Conservation (phyloP, 1,139 yeast species). For the Schwanniomyces etchellsii region DNA sequence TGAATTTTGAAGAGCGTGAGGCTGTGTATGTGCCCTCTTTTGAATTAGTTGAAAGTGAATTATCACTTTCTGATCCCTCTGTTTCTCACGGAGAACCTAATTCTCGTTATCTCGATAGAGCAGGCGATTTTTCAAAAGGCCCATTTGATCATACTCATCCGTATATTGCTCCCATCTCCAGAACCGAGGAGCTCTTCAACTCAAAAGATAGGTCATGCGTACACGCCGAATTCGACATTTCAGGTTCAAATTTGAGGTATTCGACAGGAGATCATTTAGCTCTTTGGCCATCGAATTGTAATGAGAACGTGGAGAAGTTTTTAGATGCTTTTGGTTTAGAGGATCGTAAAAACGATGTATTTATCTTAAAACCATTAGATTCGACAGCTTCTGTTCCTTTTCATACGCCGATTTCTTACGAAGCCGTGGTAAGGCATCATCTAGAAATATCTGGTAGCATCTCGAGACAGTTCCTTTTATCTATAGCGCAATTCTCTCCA, state of each 20-base stretch:
- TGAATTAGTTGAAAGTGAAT: slow-evolving; percentile 33
- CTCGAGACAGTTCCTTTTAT: slow-evolving; percentile 78
- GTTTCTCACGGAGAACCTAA: slow-evolving; percentile 88
- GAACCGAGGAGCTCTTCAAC: slow-evolving; percentile 66
- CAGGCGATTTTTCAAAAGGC: slow-evolving; percentile 48
- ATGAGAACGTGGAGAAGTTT: slow-evolving; percentile 65
- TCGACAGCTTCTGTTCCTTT: slow-evolving; percentile 68
- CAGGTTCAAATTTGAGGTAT: slow-evolving; percentile 71
- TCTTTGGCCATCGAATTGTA: slow-evolving; percentile 86
- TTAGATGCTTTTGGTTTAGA: slow-evolving; percentile 57
- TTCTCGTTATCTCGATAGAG: slow-evolving; percentile 44
- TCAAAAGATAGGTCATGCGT: slow-evolving; percentile 71
- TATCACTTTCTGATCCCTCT: slow-evolving; percentile 23
- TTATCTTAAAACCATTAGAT: slow-evolving; percentile 68
- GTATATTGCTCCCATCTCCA: slow-evolving; percentile 62
- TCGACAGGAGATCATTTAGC: slow-evolving; percentile 96
- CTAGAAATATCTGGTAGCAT: slow-evolving; percentile 91
- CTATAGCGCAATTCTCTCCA: slow-evolving; percentile 85
- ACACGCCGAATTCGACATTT: slow-evolving; percentile 83
- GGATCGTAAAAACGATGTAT: slow-evolving; percentile 48
- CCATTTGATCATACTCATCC: slow-evolving; percentile 88
- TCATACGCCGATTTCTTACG: slow-evolving; percentile 90
- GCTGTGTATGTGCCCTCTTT: slow-evolving; percentile 72
- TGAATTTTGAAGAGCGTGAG: slow-evolving; percentile 71
- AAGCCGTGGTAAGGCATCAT: slow-evolving; percentile 78